phyloP scores from a whole-genome alignment of 108 stramenopile species.

The Cylindrotheca closterium region DNA sequence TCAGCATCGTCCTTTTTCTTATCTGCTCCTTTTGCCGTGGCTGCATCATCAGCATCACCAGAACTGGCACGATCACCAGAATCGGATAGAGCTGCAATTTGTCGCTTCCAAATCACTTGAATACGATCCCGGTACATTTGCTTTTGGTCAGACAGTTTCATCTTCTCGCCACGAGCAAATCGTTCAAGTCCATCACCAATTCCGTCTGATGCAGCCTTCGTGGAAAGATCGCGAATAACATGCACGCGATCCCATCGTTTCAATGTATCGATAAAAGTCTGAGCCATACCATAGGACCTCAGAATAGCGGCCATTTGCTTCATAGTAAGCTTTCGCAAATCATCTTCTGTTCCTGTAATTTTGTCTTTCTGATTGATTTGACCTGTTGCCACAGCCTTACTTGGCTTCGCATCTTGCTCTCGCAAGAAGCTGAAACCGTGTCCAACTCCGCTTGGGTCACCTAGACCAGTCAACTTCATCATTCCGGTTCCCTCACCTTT shows the following conservation, averaged over 20 bases:
- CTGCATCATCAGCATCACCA: conserved; percentile 41
- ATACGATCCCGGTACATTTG: conserved; percentile 85
- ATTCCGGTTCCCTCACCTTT: conserved; percentile 77
- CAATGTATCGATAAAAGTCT: conserved; percentile 79
- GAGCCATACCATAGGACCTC: conserved; percentile 80
- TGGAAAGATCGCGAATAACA: conserved; percentile 85
- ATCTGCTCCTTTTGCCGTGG: conserved; percentile 20
- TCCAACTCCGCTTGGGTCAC: conserved; percentile 83
- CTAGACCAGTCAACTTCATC: conserved; percentile 88
- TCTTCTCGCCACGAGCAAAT: conserved; percentile 88
- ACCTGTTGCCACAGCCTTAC: conserved; percentile 44
- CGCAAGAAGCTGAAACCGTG: conserved; percentile 79
- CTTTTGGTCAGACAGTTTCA: conserved; percentile 85
- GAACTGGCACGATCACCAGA: conserved; percentile 39
- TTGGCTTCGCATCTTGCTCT: conserved; percentile 64
- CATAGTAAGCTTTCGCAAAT: conserved; percentile 90
- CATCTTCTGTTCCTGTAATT: conserved; percentile 85
- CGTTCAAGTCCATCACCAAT: conserved; percentile 83
- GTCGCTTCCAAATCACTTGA: conserved; percentile 88
- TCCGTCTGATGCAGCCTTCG: conserved; percentile 87
- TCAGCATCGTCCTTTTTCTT: conserved; percentile 28
- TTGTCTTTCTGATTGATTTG: conserved; percentile 81
- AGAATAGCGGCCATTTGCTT: conserved; percentile 83
- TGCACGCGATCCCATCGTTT: conserved; percentile 94
- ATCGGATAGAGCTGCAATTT: conserved; percentile 61